A percentile compares a stretch with the other conserved stretches of the same genome.
Evolutionary conservation across 176 grass and related monocot species (phyloP).

Genomic region (Poa pratensis): DNA sequence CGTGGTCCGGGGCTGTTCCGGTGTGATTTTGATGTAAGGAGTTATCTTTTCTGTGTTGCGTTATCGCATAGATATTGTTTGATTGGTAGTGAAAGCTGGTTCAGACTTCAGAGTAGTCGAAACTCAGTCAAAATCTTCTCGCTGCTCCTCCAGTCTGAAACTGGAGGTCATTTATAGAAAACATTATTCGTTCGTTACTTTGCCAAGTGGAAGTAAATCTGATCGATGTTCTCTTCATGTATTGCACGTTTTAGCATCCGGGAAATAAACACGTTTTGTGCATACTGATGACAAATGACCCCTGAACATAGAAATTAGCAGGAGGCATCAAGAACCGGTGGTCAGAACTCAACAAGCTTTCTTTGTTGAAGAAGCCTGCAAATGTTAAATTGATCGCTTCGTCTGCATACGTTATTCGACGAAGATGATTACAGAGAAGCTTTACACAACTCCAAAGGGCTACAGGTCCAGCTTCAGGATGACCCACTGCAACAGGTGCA

Average conservation of each 20-base stretch:
- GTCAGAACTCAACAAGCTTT: background rate
- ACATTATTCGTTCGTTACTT: too few relatives aligned
- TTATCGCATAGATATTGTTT: background rate
- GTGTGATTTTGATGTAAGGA: background rate
- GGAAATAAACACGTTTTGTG: background rate
- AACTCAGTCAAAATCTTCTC: background rate
- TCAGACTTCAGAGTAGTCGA: background rate
- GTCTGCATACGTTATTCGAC: too few relatives aligned
- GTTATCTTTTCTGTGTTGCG: background rate
- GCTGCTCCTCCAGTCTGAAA: background rate
- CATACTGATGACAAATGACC: background rate
- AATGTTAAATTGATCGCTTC: too few relatives aligned
- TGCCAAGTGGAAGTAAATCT: background rate
- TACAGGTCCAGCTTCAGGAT: too few relatives aligned
- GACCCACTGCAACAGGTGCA: too few relatives aligned
- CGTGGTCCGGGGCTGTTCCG: background rate
- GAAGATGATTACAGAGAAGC: too few relatives aligned
- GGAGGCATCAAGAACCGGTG: background rate
- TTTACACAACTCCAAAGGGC: too few relatives aligned
- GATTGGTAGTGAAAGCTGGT: background rate
- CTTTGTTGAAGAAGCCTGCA: too few relatives aligned
- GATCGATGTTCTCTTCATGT: background rate
- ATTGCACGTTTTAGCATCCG: background rate
- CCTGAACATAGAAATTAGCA: background rate
- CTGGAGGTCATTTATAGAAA: background rate